Percentiles rank a stretch among this genome's conserved stretches.
These are phyloP conservation scores for Daldinia childiae DNA, from an alignment of 495 filamentous ascomycete genomes.

Conservation along the genomic window DNA sequence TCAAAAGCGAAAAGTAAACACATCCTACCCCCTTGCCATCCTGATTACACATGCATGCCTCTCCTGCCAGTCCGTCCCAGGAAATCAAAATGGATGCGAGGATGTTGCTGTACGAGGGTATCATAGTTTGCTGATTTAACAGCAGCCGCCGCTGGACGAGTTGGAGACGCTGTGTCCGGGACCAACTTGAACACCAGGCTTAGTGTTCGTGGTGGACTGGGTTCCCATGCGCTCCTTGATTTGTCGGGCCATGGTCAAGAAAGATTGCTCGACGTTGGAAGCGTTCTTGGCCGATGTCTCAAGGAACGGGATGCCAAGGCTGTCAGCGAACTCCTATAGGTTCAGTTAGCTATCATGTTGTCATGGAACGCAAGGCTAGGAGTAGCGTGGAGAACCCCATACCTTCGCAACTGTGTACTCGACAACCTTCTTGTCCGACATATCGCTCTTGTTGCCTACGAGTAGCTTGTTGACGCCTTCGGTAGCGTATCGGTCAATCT, in stretches of 20 bases:
- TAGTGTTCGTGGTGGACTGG: slow-evolving; percentile 93
- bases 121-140: slow-evolving; percentile 65
- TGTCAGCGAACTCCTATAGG: slow-evolving; percentile 94
- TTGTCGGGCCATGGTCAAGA: slow-evolving; percentile 99
- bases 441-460: slow-evolving; percentile 99
- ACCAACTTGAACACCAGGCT: slow-evolving; percentile 94
- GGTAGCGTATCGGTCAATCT: slow-evolving; percentile 98
- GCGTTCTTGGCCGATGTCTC: slow-evolving; percentile 99
- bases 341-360: slow-evolving; percentile 31
- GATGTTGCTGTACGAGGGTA: slow-evolving; percentile 44
- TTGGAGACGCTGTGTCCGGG: slow-evolving; percentile 94
- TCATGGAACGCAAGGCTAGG: slow-evolving; percentile 1
- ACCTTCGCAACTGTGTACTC: slow-evolving; percentile 99
- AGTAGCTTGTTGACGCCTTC: slow-evolving; percentile 99
- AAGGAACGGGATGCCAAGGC: slow-evolving; percentile 98
- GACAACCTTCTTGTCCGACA: slow-evolving; percentile 99
- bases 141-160: slow-evolving; percentile 90
- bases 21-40: slow-evolving; percentile 73
- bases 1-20: slow-evolving; percentile 45
- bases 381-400: slow-evolving; percentile 37
- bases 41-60: slow-evolving; percentile 81
- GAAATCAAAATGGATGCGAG: slow-evolving; percentile 65
- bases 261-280: slow-evolving; percentile 98
- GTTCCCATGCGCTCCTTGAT: slow-evolving; percentile 99
- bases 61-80: slow-evolving; percentile 90